These are phyloP conservation scores for Saccharomycopsis fibuligera DNA, from an alignment of 805 yeast genomes.

Conservation along the genomic window DNA sequence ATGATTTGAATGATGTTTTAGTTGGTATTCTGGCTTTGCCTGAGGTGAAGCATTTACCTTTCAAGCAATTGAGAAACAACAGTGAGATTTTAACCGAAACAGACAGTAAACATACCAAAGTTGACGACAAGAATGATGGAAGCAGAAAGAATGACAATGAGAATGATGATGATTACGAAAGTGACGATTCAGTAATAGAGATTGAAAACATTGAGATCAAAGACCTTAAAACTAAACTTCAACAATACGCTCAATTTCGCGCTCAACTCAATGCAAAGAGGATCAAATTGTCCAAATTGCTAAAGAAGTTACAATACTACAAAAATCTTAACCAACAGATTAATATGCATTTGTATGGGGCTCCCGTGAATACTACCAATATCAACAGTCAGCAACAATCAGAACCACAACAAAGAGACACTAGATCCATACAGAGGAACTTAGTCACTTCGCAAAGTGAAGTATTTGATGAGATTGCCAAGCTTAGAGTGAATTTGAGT, in stretches of 20 bases:
- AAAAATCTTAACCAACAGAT: neutral
- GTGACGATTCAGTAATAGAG: slow-evolving; percentile 6
- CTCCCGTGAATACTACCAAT: neutral
- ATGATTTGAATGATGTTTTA: slow-evolving; percentile 1
- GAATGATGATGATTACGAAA: slow-evolving; percentile 4
- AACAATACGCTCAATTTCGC: neutral
- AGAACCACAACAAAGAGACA: too few relatives aligned
- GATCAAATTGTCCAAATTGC: neutral
- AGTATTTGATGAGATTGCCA: slow-evolving; percentile 15
- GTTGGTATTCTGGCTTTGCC: slow-evolving; percentile 1
- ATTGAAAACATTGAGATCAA: slow-evolving; percentile 5
- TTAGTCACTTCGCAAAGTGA: slow-evolving; percentile 12
- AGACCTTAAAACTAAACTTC: slow-evolving; percentile 3
- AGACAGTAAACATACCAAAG: too few relatives aligned
- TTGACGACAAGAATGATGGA: too few relatives aligned
- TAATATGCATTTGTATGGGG: neutral
- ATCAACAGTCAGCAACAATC: neutral
- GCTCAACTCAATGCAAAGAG: neutral
- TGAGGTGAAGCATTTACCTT: slow-evolving; percentile 1
- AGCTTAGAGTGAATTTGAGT: slow-evolving; percentile 11
- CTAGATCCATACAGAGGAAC: slow-evolving; percentile 15
- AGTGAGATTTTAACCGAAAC: neutral
- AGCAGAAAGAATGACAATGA: neutral
- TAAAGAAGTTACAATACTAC: slow-evolving; percentile 3
- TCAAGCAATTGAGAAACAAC: slow-evolving; percentile 4